Evolutionary conservation across 352 stramenopile genomes (phyloP), one percentile per base, ranked within the genome.

Genomic region (Phytophthora aleatoria): DNA sequence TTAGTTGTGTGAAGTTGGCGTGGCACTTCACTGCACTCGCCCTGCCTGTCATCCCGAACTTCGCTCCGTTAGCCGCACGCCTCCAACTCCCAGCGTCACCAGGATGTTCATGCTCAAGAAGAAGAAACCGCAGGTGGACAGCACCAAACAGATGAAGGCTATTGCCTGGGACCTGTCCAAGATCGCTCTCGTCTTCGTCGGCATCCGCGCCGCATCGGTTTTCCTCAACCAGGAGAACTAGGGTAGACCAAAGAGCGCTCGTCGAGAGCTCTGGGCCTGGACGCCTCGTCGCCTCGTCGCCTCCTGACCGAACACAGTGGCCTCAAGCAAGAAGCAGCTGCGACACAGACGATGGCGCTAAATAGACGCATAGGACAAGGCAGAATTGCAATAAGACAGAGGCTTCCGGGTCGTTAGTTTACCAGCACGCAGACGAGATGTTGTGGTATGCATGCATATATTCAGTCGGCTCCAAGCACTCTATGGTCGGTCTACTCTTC

Each of bases 101-200:
- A 76, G 31, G 45, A 92, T 92, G 84, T 92, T 92, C 54, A 90
- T 91, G 84, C 84, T 92, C 68, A 91, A 90, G 77, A 94, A 94
- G 80, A 92, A 93, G 80, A 91, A 92, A 71, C 75, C 83, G 70
- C 83, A 91, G 69, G 81, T 93, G 44, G 86, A 94, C 72, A 77
- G 73, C 45, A 71, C 65, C 62, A 88, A 92, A 76, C 82, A 91
- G 69, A 71, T 91, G 64, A 92, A 91, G 70, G 80, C 80, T 12
- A 73, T 91, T 42, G 78, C 61, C 9, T 91, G 80, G 84, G 86
- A 93, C 50, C 58, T 93, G 28, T 78, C 78, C 50, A 92, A 91
- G 78, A 82, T 94, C 57, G 83, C 81, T 15, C 52, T 87, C 45
- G 71, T 92, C 11, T 92, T 94, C 54, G 60, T 90, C 44, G 68